Evolutionary conservation across 129 eudicot species (phyloP).

Genomic region (Tanacetum coccineum): DNA sequence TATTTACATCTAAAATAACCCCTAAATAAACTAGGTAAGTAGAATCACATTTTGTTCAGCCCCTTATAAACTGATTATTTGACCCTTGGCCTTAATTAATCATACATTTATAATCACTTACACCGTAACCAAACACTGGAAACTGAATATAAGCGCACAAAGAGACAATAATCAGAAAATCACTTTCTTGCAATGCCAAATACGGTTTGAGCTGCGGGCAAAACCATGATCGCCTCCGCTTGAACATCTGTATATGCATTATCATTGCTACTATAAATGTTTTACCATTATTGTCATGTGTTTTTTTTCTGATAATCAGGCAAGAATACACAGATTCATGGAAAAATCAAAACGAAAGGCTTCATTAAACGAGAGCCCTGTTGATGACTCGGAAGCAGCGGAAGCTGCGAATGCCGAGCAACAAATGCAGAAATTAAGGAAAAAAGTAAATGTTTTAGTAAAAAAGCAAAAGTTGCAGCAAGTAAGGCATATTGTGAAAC

Average conservation of each 20-base stretch:
- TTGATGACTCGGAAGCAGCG: conserved; percentile 44
- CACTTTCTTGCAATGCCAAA: no score
- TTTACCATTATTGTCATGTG: no score
- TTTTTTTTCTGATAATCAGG: conserved; percentile 39
- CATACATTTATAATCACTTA: no score
- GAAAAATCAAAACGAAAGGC: conserved; percentile 64
- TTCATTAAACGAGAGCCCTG: conserved; percentile 41
- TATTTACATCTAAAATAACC: not conserved
- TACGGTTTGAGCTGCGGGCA: no score
- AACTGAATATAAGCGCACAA: not conserved
- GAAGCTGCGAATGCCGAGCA: conserved; percentile 42
- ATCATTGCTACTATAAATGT: no score
- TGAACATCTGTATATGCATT: no score
- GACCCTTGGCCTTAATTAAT: not conserved
- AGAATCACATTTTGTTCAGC: not conserved
- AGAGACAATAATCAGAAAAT: no score
- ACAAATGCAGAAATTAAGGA: conserved; percentile 49
- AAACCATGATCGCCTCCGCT: no score
- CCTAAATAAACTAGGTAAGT: not conserved
- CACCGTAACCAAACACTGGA: not conserved
- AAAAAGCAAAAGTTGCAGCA: conserved; percentile 62
- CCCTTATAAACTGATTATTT: not conserved
- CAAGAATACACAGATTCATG: conserved; percentile 63
- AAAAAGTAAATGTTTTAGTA: conserved; percentile 60
- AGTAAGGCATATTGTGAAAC: conserved; percentile 62